phyloP scores from a whole-genome alignment of 305 asterid genomes.

The Solanum aculeatissimum region DNA sequence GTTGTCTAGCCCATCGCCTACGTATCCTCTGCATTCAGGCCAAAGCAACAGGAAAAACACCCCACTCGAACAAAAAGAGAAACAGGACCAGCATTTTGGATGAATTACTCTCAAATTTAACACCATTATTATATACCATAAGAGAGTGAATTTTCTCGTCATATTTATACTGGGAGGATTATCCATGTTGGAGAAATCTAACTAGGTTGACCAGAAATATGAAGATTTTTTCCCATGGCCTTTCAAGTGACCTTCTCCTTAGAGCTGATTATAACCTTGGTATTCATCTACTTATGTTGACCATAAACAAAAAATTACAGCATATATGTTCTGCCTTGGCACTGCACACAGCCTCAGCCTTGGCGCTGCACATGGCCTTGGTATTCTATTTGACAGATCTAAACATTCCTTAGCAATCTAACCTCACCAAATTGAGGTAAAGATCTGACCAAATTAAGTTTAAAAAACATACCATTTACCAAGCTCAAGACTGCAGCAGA shows the following conservation, averaged over 20 bases:
- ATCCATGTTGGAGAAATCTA: neutral
- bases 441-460: neutral
- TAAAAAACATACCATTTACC: constrained; percentile 34
- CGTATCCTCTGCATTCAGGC: neutral
- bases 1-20: neutral
- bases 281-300: neutral
- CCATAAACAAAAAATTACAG: neutral
- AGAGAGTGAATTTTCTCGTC: neutral
- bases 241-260: neutral
- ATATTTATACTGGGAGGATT: neutral
- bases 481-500: constrained; percentile 43
- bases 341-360: neutral
- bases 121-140: neutral
- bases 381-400: neutral
- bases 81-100: neutral
- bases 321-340: neutral
- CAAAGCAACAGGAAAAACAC: neutral
- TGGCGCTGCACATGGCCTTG: neutral
- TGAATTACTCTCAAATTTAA: neutral
- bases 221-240: neutral
- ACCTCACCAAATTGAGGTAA: neutral
- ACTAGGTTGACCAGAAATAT: neutral
- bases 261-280: neutral
- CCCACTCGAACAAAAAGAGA: neutral
- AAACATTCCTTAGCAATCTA: neutral